Conservation (phyloP, 495 filamentous ascomycete species). For the Cercophora newfieldiana region DNA sequence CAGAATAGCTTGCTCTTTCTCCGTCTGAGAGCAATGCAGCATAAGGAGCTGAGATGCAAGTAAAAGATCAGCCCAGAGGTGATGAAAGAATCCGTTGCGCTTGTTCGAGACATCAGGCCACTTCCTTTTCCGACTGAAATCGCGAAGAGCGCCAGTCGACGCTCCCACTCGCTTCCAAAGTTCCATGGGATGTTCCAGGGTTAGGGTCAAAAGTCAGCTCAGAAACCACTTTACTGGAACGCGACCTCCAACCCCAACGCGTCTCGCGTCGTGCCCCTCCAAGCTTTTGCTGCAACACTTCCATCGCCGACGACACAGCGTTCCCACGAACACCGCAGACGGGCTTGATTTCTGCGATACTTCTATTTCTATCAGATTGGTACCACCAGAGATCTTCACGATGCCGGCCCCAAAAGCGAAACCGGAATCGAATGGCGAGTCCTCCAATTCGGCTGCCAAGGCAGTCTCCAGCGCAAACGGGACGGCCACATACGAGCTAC, state of each 20-base stretch:
- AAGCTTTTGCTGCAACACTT: not conserved
- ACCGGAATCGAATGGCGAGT: slow-evolving; percentile 60
- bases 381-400: slow-evolving; percentile 17
- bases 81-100: too few species aligned
- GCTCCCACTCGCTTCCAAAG: not conserved
- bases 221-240: not conserved
- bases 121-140: too few species aligned
- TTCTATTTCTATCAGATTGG: not conserved
- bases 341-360: not conserved
- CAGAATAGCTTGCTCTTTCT: too few species aligned
- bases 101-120: too few species aligned
- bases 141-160: not conserved
- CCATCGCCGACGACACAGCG: not conserved
- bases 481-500: slow-evolving; percentile 76
- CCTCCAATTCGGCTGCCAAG: slow-evolving; percentile 71
- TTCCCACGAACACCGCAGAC: not conserved
- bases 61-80: too few species aligned
- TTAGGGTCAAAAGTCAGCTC: not conserved
- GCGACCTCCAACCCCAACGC: not conserved
- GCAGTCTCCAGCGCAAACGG: slow-evolving; percentile 62
- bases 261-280: not conserved
- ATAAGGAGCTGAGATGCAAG: too few species aligned
- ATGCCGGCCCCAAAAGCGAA: slow-evolving; percentile 43
- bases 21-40: too few species aligned
- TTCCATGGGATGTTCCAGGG: not conserved